A percentile compares a stretch with the other conserved stretches of the same genome.
phyloP scores from a whole-genome alignment of 192 early-diverging fungal genomes.

The Coemansia sp. region DNA sequence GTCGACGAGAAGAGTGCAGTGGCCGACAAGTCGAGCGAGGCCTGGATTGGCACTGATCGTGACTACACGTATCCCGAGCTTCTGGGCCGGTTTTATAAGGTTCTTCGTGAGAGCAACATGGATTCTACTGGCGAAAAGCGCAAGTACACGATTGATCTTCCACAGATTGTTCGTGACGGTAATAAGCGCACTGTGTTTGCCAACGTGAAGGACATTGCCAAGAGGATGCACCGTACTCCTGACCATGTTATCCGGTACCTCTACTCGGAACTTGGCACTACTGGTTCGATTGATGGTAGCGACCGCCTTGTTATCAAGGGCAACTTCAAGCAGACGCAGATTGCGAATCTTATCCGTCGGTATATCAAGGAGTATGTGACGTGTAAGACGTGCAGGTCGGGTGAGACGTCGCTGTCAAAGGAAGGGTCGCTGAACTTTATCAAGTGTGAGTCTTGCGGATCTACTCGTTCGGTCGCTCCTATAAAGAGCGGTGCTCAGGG shows the following conservation, averaged over 20 bases:
- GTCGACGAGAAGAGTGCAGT: constrained; percentile 47
- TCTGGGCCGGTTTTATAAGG: constrained; percentile 85
- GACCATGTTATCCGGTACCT: constrained; percentile 98
- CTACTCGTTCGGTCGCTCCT: constrained; percentile 88
- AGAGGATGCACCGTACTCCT: constrained; percentile 90
- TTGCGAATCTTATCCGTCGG: constrained; percentile 94
- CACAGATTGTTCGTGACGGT: constrained; percentile 87
- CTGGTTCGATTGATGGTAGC: constrained; percentile 88
- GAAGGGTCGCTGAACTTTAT: constrained; percentile 96
- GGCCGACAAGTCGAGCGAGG: constrained; percentile 57
- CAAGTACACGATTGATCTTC: constrained; percentile 92
- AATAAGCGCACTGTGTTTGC: constrained; percentile 96
- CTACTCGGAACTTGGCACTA: constrained; percentile 98
- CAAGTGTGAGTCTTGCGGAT: constrained; percentile 96
- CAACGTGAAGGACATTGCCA: constrained; percentile 93
- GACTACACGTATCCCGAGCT: constrained; percentile 96
- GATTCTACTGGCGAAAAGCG: constrained; percentile 91
- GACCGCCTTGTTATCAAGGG: constrained; percentile 96
- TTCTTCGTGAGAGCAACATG: constrained; percentile 91
- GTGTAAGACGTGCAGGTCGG: constrained; percentile 98
- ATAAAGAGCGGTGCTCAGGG: constrained; percentile 99
- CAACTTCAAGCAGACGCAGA: constrained; percentile 97
- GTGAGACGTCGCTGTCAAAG: constrained; percentile 91
- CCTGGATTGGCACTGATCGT: constrained; percentile 88
- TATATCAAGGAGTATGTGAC: constrained; percentile 99